phyloP scores from a whole-genome alignment of 345 rosid species.

The Sapria himalayana region DNA sequence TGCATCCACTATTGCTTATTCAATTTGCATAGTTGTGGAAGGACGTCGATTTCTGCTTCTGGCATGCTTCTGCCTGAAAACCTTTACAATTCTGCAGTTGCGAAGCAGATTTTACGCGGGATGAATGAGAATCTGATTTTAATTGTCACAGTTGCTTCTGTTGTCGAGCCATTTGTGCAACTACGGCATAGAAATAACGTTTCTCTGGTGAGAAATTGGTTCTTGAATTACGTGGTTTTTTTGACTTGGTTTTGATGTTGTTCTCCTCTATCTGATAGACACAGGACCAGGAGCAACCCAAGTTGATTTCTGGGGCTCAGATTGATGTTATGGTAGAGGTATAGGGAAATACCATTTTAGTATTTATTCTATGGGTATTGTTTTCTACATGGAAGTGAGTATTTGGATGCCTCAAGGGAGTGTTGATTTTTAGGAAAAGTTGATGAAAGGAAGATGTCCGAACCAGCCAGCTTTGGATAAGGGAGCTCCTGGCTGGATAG shows the following conservation, averaged over 20 bases:
- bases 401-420: too few species aligned
- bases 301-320: slow-evolving; percentile 59
- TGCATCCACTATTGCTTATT: too few species aligned
- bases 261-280: slow-evolving; percentile 9
- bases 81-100: slow-evolving; percentile 20
- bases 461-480: slow-evolving; percentile 9
- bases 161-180: slow-evolving; percentile 58
- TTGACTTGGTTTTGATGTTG: slow-evolving; percentile 4
- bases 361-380: too few species aligned
- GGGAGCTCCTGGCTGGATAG: slow-evolving; percentile 25
- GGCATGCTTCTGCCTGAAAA: slow-evolving; percentile 45
- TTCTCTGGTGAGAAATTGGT: slow-evolving; percentile 26
- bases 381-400: too few species aligned
- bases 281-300: slow-evolving; percentile 46
- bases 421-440: slow-evolving; percentile 23
- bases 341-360: slow-evolving; percentile 6
- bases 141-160: slow-evolving; percentile 67
- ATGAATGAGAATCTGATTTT: slow-evolving; percentile 15
- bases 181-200: slow-evolving; percentile 17
- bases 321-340: slow-evolving; percentile 73
- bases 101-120: slow-evolving; percentile 15
- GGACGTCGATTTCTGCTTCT: slow-evolving; percentile 73
- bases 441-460: slow-evolving; percentile 7
- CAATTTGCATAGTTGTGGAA: slow-evolving; percentile 47
- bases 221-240: not conserved